These are phyloP conservation scores for Reutealis trisperma DNA, from an alignment of 345 rosid species.

Conservation along the genomic window DNA sequence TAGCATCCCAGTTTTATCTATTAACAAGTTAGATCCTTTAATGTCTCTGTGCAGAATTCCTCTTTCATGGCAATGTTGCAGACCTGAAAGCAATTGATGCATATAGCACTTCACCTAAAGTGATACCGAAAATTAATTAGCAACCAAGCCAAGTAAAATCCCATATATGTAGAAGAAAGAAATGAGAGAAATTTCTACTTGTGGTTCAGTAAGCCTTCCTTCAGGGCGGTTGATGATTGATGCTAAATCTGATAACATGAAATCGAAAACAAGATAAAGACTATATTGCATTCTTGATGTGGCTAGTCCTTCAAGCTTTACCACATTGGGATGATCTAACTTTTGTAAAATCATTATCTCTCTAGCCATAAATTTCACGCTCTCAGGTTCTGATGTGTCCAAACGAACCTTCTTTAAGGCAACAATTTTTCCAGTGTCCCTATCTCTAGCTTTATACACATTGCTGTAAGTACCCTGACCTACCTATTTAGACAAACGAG, in stretches of 20 bases:
- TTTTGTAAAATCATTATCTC: slow-evolving; percentile 62
- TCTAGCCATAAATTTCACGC: slow-evolving; percentile 73
- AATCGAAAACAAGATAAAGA: slow-evolving; percentile 67
- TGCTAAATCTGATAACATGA: slow-evolving; percentile 60
- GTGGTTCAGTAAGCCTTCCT: slow-evolving; percentile 55
- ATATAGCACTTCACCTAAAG: slow-evolving; percentile 61
- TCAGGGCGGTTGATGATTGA: slow-evolving; percentile 48
- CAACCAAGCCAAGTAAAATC: slow-evolving; percentile 3
- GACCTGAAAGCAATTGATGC: slow-evolving; percentile 61
- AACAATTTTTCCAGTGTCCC: slow-evolving; percentile 66
- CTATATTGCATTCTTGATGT: slow-evolving; percentile 77
- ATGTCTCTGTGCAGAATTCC: slow-evolving; percentile 62
- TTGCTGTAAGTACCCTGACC: slow-evolving; percentile 77
- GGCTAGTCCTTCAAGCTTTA: slow-evolving; percentile 71
- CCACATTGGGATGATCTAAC: slow-evolving; percentile 71
- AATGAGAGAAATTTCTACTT: slow-evolving; percentile 34
- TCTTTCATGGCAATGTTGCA: slow-evolving; percentile 61
- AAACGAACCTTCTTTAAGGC: slow-evolving; percentile 80
- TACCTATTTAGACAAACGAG: slow-evolving; percentile 32
- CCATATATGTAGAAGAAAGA: neutral
- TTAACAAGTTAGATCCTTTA: slow-evolving; percentile 63
- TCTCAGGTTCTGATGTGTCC: slow-evolving; percentile 70
- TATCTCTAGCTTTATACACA: slow-evolving; percentile 75
- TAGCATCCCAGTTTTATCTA: slow-evolving; percentile 52
- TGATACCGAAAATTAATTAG: slow-evolving; percentile 8